phyloP scores from a whole-genome alignment of 164 flowering plant genomes.

The Piper betle region DNA sequence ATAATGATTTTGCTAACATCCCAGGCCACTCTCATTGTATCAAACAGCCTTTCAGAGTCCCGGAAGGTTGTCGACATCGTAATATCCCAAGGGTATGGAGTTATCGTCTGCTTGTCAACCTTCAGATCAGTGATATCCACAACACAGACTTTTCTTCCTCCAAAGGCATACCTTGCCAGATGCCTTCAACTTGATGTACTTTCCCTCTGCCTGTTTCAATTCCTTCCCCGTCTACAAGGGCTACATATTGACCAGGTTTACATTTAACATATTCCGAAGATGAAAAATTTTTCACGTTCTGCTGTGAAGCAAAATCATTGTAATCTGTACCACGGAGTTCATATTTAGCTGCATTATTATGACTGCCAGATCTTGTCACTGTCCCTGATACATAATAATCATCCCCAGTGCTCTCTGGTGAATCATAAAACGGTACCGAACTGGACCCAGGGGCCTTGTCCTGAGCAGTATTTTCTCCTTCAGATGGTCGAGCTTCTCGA shows the following conservation, averaged over 20 bases:
- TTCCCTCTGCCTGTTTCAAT: constrained; percentile 53
- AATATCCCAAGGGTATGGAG: constrained; percentile 50
- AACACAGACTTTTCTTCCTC: constrained; percentile 44
- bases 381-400: constrained; percentile 21
- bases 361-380: constrained; percentile 16
- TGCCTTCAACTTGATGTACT: constrained; percentile 50
- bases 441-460: constrained; percentile 37
- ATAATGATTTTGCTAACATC: constrained; percentile 26
- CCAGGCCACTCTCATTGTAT: constrained; percentile 66
- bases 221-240: constrained; percentile 31
- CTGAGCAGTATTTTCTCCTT: constrained; percentile 34
- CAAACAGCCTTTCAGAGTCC: constrained; percentile 41
- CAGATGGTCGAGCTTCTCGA: constrained; percentile 50
- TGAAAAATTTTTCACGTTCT: constrained; percentile 10
- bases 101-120: constrained; percentile 23
- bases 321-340: constrained; percentile 16
- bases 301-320: constrained; percentile 14
- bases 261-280: constrained; percentile 15
- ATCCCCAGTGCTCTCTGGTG: constrained; percentile 52
- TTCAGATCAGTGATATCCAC: constrained; percentile 52
- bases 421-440: constrained; percentile 17
- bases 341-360: constrained; percentile 14
- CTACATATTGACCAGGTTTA: constrained; percentile 47
- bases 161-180: constrained; percentile 47
- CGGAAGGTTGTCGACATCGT: constrained; percentile 43